Evolutionary conservation across 768 basidiomycete genomes (phyloP).

Genomic region (Tylopilus balloui): DNA sequence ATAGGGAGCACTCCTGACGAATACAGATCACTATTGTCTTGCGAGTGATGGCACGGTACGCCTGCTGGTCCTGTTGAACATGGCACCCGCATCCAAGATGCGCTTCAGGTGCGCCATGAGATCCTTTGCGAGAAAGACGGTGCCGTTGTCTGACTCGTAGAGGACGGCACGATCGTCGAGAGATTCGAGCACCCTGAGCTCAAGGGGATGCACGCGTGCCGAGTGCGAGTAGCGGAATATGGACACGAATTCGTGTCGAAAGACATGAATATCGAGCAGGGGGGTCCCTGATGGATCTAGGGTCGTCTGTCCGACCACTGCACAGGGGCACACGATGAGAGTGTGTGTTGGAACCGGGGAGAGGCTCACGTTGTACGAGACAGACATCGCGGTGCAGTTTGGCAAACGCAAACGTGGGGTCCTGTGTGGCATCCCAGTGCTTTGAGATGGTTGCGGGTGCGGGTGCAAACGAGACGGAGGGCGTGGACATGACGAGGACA

Average conservation of each 20-base stretch:
- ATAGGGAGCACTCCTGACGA: conserved; percentile 2
- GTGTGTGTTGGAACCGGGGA: not conserved
- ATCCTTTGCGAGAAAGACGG: conserved; percentile 54
- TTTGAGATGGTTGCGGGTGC: conserved; percentile 11
- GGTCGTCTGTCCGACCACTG: conserved; percentile 18
- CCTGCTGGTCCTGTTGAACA: conserved; percentile 11
- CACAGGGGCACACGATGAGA: not conserved
- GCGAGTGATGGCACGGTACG: not conserved
- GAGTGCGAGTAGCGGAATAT: conserved; percentile 59
- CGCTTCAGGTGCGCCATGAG: conserved; percentile 27
- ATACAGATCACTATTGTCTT: conserved; percentile 12
- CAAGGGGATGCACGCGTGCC: conserved; percentile 32
- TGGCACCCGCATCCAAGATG: conserved; percentile 26
- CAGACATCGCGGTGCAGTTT: conserved; percentile 24
- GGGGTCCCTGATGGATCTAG: conserved; percentile 12
- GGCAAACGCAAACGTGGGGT: conserved; percentile 37
- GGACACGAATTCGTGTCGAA: conserved; percentile 54
- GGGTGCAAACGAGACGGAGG: conserved; percentile 24
- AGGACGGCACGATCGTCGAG: conserved; percentile 45
- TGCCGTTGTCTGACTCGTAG: conserved; percentile 57
- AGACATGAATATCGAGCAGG: conserved; percentile 24
- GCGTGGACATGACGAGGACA: conserved; percentile 7
- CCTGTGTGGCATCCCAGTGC: conserved; percentile 9
- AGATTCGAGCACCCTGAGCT: conserved; percentile 47
- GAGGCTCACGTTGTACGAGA: conserved; percentile 28